These are phyloP conservation scores for Mangifera indica DNA, from an alignment of 345 rosid genomes.

Conservation along the genomic window DNA sequence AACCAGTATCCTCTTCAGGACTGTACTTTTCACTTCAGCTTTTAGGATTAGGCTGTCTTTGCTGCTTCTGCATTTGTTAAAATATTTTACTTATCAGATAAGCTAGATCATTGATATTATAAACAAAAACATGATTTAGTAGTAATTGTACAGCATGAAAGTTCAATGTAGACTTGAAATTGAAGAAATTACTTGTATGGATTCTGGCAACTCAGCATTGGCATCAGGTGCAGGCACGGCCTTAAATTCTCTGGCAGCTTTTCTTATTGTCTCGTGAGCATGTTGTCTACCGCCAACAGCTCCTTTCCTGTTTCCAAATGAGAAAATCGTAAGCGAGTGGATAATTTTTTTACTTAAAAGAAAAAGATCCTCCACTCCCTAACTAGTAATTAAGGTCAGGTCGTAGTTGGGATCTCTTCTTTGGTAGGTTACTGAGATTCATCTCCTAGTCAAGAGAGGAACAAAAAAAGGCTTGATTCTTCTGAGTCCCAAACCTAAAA, in stretches of 20 bases:
- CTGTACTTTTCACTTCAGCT: conserved; percentile 36
- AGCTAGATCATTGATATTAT: neutral
- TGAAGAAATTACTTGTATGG: conserved; percentile 34
- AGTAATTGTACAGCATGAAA: neutral
- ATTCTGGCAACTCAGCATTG: conserved; percentile 39
- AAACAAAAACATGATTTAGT: conserved; percentile 3
- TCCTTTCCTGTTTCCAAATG: conserved; percentile 33
- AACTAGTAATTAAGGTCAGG: no score
- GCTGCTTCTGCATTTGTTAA: conserved; percentile 44
- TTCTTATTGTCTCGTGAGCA: conserved; percentile 31
- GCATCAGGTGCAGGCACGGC: conserved; percentile 44
- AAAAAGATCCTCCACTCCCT: neutral
- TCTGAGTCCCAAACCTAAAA: no score
- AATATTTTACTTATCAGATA: neutral
- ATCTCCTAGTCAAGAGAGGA: no score
- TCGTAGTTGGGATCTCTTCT: no score
- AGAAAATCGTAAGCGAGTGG: conserved; percentile 1
- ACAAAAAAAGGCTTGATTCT: no score
- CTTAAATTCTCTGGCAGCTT: conserved; percentile 33
- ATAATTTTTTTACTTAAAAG: neutral
- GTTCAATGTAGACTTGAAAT: neutral
- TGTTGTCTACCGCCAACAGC: conserved; percentile 35
- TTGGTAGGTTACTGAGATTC: no score
- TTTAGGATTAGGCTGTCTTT: conserved; percentile 39
- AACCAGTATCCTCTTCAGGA: conserved; percentile 46